Conservation (phyloP, 805 yeast species). For the Wickerhamomyces bisporus region DNA sequence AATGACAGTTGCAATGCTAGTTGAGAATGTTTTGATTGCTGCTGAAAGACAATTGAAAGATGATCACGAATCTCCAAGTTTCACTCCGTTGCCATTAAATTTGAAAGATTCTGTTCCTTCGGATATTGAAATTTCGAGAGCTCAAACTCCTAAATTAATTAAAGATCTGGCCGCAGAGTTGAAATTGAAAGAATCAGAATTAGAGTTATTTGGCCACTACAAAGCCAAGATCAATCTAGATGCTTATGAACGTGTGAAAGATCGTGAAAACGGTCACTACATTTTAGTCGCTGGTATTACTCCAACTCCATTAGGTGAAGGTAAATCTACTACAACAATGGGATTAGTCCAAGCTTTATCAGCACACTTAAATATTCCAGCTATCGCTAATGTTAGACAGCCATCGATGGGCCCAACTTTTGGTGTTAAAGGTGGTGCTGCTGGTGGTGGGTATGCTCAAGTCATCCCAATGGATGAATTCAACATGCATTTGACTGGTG, state of each 20-base stretch:
- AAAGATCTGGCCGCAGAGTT: conserved; percentile 64
- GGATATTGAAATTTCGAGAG: conserved; percentile 73
- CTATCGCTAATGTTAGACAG: conserved; percentile 79
- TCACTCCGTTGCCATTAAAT: conserved; percentile 50
- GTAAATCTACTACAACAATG: conserved; percentile 79
- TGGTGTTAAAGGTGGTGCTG: conserved; percentile 88
- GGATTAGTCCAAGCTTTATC: conserved; percentile 80
- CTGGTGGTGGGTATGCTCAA: conserved; percentile 86
- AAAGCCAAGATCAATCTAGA: conserved; percentile 72
- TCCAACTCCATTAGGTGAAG: conserved; percentile 84
- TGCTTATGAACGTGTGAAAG: conserved; percentile 55
- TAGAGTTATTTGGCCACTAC: conserved; percentile 70
- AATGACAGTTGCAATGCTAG: conserved; percentile 82
- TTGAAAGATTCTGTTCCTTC: conserved; percentile 70
- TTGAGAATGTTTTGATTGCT: conserved; percentile 65
- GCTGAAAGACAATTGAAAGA: conserved; percentile 45
- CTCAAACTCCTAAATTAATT: conserved; percentile 68
- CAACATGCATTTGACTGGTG: conserved; percentile 83
- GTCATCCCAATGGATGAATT: conserved; percentile 88
- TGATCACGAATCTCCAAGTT: conserved; percentile 22
- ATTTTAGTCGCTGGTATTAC: conserved; percentile 79
- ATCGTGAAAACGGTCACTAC: conserved; percentile 62
- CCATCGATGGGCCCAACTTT: conserved; percentile 89
- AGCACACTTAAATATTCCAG: conserved; percentile 64
- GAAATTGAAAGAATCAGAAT: conserved; percentile 60